Conservation (phyloP, 331 rosid species). For the Ulmus americana region DNA sequence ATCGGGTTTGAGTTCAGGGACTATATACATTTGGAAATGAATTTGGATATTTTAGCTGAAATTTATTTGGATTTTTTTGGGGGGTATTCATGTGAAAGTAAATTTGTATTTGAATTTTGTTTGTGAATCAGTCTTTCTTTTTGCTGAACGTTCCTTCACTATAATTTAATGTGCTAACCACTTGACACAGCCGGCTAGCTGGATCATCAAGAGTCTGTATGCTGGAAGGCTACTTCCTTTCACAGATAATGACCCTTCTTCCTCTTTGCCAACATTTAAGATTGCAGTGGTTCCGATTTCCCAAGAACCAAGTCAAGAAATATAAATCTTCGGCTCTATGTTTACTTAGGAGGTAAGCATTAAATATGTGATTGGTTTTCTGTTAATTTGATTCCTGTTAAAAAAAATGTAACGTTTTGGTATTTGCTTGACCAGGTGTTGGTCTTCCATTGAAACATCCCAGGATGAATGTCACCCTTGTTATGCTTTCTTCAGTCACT, state of each 20-base stretch:
- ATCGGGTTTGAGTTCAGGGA: too few species aligned
- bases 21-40: too few species aligned
- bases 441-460: neutral
- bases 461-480: neutral
- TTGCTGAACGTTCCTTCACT: neutral
- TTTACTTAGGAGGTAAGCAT: slow-evolving; percentile 15
- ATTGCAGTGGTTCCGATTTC: slow-evolving; percentile 29
- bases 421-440: neutral
- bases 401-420: neutral
- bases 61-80: neutral
- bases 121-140: neutral
- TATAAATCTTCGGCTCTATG: slow-evolving; percentile 23
- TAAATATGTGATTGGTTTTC: neutral
- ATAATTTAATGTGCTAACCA: slow-evolving; percentile 3
- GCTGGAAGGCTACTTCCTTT: slow-evolving; percentile 59
- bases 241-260: slow-evolving; percentile 16
- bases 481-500: too few species aligned
- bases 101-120: neutral
- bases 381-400: neutral
- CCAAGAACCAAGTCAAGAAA: slow-evolving; percentile 40
- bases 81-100: neutral
- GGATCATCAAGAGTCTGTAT: slow-evolving; percentile 73
- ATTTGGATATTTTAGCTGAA: too few species aligned
- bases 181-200: slow-evolving; percentile 55
- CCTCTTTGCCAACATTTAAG: slow-evolving; percentile 18